A percentile compares a stretch with the other conserved stretches of the same genome.
phyloP scores from a whole-genome alignment of 179 eudicot genomes.

The Pouteria campechiana region DNA sequence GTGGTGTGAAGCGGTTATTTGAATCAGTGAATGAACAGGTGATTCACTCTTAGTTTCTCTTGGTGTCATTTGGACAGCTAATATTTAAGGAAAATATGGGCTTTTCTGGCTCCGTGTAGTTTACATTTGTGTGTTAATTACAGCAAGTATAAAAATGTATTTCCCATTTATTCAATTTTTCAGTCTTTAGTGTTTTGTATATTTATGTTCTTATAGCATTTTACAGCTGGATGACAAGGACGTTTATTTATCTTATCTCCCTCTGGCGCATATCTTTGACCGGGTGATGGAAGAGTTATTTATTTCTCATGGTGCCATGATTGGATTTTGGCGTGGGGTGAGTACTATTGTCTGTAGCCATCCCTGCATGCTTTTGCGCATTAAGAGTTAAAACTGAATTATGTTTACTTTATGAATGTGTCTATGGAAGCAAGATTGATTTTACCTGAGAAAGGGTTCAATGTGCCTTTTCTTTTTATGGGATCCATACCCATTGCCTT shows the following conservation, averaged over 20 bases:
- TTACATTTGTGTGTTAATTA: no score
- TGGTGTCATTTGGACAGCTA: no score
- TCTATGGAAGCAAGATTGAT: conserved; percentile 1
- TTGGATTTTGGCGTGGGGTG: conserved; percentile 99
- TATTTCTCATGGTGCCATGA: conserved; percentile 61
- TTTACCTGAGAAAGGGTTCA: background rate
- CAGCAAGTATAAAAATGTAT: no score
- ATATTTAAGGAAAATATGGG: no score
- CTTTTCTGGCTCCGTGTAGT: no score
- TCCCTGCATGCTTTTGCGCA: no score
- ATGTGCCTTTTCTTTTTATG: background rate
- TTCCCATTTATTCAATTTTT: no score
- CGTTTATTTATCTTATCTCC: conserved; percentile 82
- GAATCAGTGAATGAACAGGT: conserved; percentile 58
- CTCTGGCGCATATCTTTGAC: conserved; percentile 93
- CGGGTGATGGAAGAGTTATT: conserved; percentile 78
- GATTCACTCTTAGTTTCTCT: background rate
- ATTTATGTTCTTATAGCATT: conserved; percentile 3
- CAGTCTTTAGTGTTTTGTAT: no score
- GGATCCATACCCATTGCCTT: background rate
- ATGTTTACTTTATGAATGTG: no score
- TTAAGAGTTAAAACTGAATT: no score
- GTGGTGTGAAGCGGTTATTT: conserved; percentile 51
- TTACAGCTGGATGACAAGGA: conserved; percentile 51
- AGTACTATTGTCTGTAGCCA: no score